Evolutionary conservation across 1,284 basidiomycete species (phyloP).

Genomic region (Cryptococcus jaspeensis): DNA sequence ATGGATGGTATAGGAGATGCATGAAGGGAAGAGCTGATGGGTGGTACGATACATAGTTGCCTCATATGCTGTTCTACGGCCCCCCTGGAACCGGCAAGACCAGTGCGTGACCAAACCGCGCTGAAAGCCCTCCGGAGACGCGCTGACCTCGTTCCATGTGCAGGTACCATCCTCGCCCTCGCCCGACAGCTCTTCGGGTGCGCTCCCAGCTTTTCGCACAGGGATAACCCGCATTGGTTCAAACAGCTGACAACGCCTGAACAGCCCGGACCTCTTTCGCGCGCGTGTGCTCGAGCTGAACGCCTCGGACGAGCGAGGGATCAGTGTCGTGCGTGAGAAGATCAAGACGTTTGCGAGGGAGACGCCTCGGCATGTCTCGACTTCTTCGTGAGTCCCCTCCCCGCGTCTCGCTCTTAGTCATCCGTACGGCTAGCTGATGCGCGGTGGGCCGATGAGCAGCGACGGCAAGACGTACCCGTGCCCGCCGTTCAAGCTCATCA

Average conservation of each 20-base stretch:
- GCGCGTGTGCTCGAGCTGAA: conserved; percentile 96
- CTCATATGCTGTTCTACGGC: conserved; percentile 99
- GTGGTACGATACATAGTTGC: conserved; percentile 63
- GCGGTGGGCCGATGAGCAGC: conserved; percentile 13
- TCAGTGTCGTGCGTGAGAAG: conserved; percentile 94
- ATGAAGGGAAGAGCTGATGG: too few relatives aligned
- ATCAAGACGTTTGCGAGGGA: conserved; percentile 98
- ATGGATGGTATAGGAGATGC: too few relatives aligned
- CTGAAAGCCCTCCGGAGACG: too few relatives aligned
- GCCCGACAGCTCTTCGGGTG: conserved; percentile 93
- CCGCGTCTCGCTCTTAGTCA: not conserved
- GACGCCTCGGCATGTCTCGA: conserved; percentile 75
- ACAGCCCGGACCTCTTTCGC: conserved; percentile 90
- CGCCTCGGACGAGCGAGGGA: conserved; percentile 97
- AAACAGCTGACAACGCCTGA: not conserved
- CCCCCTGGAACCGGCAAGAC: conserved; percentile 99
- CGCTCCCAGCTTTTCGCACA: conserved; percentile 25
- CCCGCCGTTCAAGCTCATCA: conserved; percentile 98
- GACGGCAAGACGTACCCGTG: conserved; percentile 88
- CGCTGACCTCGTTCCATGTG: too few relatives aligned
- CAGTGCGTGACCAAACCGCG: conserved; percentile 53
- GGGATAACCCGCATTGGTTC: too few relatives aligned
- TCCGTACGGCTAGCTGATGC: not conserved
- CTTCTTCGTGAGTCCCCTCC: conserved; percentile 54
- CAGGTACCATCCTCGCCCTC: conserved; percentile 86